Conservation (phyloP, 257 asterid genomes). For the Solanum sejunctum region DNA sequence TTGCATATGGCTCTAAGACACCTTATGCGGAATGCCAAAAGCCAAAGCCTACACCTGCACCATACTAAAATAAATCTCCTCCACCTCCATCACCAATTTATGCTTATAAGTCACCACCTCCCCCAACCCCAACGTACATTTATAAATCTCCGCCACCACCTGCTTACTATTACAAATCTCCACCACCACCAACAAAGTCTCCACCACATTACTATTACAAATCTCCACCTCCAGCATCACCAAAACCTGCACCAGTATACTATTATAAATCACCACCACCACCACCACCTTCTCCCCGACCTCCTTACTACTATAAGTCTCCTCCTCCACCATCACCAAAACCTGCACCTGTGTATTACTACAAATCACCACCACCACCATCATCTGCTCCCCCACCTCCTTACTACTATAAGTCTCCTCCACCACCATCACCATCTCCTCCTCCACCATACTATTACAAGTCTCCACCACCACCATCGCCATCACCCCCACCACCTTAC, state of each 20-base stretch:
- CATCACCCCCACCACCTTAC: no score
- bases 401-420: not conserved
- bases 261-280: not conserved
- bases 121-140: slow-evolving; percentile 4
- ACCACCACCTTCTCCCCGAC: not conserved
- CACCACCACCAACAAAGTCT: slow-evolving; percentile 19
- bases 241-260: not conserved
- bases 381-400: not conserved
- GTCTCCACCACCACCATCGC: no score
- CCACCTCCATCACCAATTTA: slow-evolving; percentile 18
- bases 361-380: not conserved
- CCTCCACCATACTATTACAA: not conserved
- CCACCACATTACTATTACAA: not conserved
- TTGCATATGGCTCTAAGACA: slow-evolving; percentile 15
- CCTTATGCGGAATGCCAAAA: slow-evolving; percentile 2
- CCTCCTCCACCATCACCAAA: not conserved
- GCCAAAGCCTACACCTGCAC: slow-evolving; percentile 1
- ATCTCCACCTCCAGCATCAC: not conserved
- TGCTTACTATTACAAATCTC: slow-evolving; percentile 5
- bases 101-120: slow-evolving; percentile 22
- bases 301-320: not conserved
- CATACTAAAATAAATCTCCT: slow-evolving; percentile 8
- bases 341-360: not conserved
- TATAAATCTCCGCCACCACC: not conserved
- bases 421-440: not conserved